These are phyloP conservation scores for Tanacetum coccineum DNA, from an alignment of 129 eudicot genomes.

Conservation along the genomic window DNA sequence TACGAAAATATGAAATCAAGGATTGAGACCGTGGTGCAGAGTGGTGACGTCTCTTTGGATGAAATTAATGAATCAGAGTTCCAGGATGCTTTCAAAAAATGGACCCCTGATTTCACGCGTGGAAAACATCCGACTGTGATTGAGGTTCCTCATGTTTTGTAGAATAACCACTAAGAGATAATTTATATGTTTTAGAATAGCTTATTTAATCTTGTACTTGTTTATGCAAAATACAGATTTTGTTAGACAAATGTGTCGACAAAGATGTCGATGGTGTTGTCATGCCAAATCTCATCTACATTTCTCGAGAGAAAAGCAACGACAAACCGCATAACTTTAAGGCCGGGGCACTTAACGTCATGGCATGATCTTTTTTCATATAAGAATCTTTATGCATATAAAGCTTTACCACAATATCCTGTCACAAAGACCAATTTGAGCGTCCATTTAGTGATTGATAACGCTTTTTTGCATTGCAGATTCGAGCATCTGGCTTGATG, in stretches of 20 bases:
- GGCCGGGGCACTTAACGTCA: constrained; percentile 68
- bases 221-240: constrained; percentile 6
- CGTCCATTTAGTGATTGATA: constrained; percentile 64
- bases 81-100: constrained; percentile 36
- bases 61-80: constrained; percentile 26
- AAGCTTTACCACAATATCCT: no score
- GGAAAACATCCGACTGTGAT: constrained; percentile 62
- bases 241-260: constrained; percentile 21
- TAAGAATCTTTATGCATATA: no score
- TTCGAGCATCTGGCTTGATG: constrained; percentile 71
- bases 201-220: background rate
- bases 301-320: constrained; percentile 52
- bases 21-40: constrained; percentile 45
- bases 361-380: constrained; percentile 36
- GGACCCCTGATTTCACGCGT: constrained; percentile 47
- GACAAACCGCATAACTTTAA: constrained; percentile 44
- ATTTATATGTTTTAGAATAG: background rate
- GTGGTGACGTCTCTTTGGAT: constrained; percentile 33
- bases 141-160: constrained; percentile 34
- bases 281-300: constrained; percentile 60
- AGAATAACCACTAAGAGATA: no score
- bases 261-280: constrained; percentile 29
- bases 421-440: constrained; percentile 3
- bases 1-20: constrained; percentile 50
- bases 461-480: constrained; percentile 26